Percentiles rank a stretch among this genome's conserved stretches.
Conservation (phyloP, 129 eudicot species). For the Ambrosia artemisiifolia region DNA sequence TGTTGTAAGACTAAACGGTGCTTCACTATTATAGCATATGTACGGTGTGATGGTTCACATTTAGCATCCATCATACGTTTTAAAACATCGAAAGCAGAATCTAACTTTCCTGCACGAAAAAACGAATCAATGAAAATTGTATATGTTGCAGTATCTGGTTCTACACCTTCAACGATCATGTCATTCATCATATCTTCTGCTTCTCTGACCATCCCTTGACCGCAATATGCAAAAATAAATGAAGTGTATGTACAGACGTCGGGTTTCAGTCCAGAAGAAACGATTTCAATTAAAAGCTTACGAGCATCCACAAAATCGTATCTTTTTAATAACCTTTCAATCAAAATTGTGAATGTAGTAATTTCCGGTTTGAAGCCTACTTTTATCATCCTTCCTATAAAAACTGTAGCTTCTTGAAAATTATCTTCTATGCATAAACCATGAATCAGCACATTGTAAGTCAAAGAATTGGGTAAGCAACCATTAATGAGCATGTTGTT, state of each 20-base stretch:
- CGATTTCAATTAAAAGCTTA: conserved; percentile 39
- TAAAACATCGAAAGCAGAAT: conserved; percentile 48
- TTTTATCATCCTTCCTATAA: conserved; percentile 53
- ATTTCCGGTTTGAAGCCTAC: conserved; percentile 50
- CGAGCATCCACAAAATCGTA: conserved; percentile 50
- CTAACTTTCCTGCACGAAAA: conserved; percentile 51
- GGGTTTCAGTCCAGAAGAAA: conserved; percentile 56
- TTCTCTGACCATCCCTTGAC: conserved; percentile 58
- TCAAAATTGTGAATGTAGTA: conserved; percentile 50
- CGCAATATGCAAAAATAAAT: conserved; percentile 63
- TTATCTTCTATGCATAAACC: conserved; percentile 62
- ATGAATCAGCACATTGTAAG: conserved; percentile 60
- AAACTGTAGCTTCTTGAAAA: conserved; percentile 40
- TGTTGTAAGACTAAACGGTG: conserved; percentile 43
- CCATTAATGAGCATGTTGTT: conserved; percentile 46
- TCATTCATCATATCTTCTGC: conserved; percentile 59
- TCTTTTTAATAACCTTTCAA: conserved; percentile 58
- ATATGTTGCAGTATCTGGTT: conserved; percentile 59
- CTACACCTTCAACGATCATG: conserved; percentile 49
- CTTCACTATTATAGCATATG: conserved; percentile 65
- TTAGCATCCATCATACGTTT: conserved; percentile 62
- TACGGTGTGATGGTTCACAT: conserved; percentile 65
- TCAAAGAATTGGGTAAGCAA: conserved; percentile 64
- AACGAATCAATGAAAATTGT: conserved; percentile 77
- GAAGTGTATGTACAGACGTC: conserved; percentile 76